Conservation (phyloP, 2,329 filamentous ascomycete genomes). For the Fusarium chaquense region DNA sequence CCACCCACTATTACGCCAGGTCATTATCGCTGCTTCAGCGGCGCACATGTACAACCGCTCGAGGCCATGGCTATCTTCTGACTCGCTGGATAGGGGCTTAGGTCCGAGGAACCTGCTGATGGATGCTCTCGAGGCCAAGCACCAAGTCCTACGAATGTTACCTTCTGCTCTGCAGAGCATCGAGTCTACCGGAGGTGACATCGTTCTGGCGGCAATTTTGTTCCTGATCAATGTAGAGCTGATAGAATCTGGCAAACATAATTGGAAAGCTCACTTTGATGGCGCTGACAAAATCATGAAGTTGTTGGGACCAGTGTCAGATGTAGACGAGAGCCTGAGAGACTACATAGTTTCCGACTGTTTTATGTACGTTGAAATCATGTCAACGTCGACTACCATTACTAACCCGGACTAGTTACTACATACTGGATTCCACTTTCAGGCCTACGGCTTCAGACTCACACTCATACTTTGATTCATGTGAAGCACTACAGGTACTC, state of each 20-base stretch:
- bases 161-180: slow-evolving; percentile 55
- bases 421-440: slow-evolving; percentile 61
- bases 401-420: slow-evolving; percentile 53
- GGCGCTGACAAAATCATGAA: slow-evolving; percentile 60
- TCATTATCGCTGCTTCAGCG: slow-evolving; percentile 62
- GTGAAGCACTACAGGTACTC: slow-evolving; percentile 55
- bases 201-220: slow-evolving; percentile 60
- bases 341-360: slow-evolving; percentile 63
- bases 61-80: slow-evolving; percentile 49
- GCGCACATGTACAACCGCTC: slow-evolving; percentile 61
- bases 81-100: slow-evolving; percentile 43
- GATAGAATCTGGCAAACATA: slow-evolving; percentile 62
- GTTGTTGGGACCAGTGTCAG: slow-evolving; percentile 52
- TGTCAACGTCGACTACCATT: not conserved
- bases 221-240: slow-evolving; percentile 65
- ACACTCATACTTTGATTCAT: slow-evolving; percentile 53
- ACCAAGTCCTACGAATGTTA: slow-evolving; percentile 59
- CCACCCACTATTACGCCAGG: slow-evolving; percentile 59
- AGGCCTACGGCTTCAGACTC: slow-evolving; percentile 50
- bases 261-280: slow-evolving; percentile 62
- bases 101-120: slow-evolving; percentile 51
- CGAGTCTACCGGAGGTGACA: slow-evolving; percentile 54
- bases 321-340: slow-evolving; percentile 53
- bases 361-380: slow-evolving; percentile 54
- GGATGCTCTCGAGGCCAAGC: slow-evolving; percentile 61